Evolutionary conservation across 108 stramenopile species (phyloP), one percentile per base, ranked within the genome.

Genomic region (Fragilaria radians): DNA sequence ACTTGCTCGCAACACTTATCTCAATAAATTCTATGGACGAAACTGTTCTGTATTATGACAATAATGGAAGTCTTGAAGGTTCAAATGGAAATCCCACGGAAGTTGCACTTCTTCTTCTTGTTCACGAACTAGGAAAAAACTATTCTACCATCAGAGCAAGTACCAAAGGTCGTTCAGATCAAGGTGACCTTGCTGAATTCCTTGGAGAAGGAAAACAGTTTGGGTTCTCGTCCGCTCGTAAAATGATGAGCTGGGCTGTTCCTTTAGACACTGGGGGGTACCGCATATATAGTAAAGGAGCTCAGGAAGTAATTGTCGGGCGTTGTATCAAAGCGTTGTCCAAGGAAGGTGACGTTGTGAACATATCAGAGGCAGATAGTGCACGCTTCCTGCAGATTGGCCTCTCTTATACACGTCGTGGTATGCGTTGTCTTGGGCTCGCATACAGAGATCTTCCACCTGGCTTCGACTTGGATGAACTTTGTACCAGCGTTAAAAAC

Each of bases 61-160:
- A 42, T 21, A 60, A 77, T 5, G 62, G 63, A 56, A 72, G 77
- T 26, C 33, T 56, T 19, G 48, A 50, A 17, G 66, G 59, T 21
- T 83, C 86, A 5, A 59, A 68, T 31, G 97, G 97, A 22, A 96
- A 93, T 69, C 91, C 94, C 5, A 98, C 97, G 1, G 97, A 98
- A 63, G 92, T 93, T 17, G 96, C 97, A 0, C 76, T 98, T 26
- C 71, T 98, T 4, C 34, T 66, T 9, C 62, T 95, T 33, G 79
- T 74, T 0, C 65, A 76, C 54, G 65, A 83, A 18, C 56, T 90
- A 46, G 87, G 87, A 32, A 32, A 64, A 34, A 72, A 89, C 45
- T 82, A 76, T 49, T 73, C 77, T 48, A 48, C 70, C 24, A 81
- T 91, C 63, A 82, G 89, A n/a, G 66, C 86, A 51, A 69, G 56